These are phyloP conservation scores for Pseudozyma hubeiensis DNA, from an alignment of 1,284 basidiomycete species.

Conservation along the genomic window DNA sequence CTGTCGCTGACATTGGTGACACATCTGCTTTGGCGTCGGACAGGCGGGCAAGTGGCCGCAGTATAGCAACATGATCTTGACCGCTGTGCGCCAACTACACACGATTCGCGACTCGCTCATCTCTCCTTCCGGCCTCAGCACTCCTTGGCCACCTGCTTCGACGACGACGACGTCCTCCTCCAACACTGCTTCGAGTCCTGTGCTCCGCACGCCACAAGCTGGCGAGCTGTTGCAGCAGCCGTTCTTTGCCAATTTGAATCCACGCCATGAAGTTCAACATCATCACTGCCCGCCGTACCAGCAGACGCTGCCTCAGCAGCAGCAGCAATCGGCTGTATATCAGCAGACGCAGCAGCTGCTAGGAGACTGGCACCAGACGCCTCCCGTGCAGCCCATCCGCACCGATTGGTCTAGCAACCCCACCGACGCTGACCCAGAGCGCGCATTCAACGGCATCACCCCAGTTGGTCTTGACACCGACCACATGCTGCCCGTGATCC, in stretches of 20 bases:
- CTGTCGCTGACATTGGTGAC: not conserved
- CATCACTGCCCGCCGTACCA: not conserved
- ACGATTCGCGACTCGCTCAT: not conserved
- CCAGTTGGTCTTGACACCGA: too few species aligned
- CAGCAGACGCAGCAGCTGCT: conserved; percentile 1
- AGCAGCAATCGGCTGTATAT: not conserved
- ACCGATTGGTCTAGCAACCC: too few species aligned
- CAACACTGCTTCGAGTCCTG: conserved; percentile 13
- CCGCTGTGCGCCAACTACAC: conserved; percentile 7
- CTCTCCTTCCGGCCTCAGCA: conserved; percentile 9
- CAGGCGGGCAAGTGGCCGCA: conserved; percentile 23
- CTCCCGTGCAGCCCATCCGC: too few species aligned
- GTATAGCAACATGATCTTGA: conserved; percentile 6
- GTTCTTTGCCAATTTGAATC: too few species aligned
- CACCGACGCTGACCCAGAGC: too few species aligned
- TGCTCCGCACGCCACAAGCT: conserved; percentile 7
- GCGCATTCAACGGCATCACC: too few species aligned
- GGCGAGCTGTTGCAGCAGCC: not conserved
- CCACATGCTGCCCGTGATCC: too few species aligned
- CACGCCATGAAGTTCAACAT: not conserved
- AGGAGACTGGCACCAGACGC: too few species aligned
- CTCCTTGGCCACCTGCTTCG: conserved; percentile 14
- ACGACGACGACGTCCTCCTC: conserved; percentile 1
- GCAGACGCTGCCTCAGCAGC: not conserved
- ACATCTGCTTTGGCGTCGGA: not conserved